phyloP scores from a whole-genome alignment of 805 yeast genomes.

The Ogataea glucozyma region DNA sequence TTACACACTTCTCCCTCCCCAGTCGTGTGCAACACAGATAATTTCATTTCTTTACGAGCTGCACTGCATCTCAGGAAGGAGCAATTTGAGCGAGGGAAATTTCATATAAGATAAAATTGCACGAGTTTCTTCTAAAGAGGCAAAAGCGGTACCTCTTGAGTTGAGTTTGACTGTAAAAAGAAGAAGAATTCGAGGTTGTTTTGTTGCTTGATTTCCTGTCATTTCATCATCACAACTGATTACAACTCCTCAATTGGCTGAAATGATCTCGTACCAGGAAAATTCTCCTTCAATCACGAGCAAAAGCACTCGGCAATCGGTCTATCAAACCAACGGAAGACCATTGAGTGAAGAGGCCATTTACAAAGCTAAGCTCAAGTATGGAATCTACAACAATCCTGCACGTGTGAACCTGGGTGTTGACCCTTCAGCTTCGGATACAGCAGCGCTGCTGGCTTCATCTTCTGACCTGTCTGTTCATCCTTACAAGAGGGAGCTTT shows the following conservation, averaged over 20 bases:
- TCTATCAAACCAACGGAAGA: conserved; percentile 68
- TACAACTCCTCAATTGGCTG: neutral
- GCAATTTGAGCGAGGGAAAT: conserved; percentile 8
- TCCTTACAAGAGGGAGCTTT: conserved; percentile 60
- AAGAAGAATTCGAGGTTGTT: neutral
- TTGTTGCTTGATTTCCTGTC: neutral
- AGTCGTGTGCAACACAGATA: conserved; percentile 8
- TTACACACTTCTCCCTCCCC: conserved; percentile 6
- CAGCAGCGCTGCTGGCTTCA: conserved; percentile 77
- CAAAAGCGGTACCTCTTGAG: too few species aligned
- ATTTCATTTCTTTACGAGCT: conserved; percentile 1
- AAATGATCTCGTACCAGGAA: conserved; percentile 33
- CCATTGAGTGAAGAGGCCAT: conserved; percentile 74
- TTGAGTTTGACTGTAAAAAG: neutral
- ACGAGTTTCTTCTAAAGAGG: neutral
- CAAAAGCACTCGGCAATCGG: conserved; percentile 38
- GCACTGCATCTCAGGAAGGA: conserved; percentile 4
- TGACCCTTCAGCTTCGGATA: conserved; percentile 65
- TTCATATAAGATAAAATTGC: conserved; percentile 5
- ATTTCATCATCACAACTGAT: neutral
- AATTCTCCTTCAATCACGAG: conserved; percentile 32
- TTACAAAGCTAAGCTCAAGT: conserved; percentile 70
- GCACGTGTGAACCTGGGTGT: conserved; percentile 60
- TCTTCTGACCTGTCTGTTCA: conserved; percentile 62
- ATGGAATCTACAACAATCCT: conserved; percentile 60